Evolutionary conservation across 2,329 filamentous ascomycete genomes (phyloP).

Genomic region (Aspergillus pseudonomiae): DNA sequence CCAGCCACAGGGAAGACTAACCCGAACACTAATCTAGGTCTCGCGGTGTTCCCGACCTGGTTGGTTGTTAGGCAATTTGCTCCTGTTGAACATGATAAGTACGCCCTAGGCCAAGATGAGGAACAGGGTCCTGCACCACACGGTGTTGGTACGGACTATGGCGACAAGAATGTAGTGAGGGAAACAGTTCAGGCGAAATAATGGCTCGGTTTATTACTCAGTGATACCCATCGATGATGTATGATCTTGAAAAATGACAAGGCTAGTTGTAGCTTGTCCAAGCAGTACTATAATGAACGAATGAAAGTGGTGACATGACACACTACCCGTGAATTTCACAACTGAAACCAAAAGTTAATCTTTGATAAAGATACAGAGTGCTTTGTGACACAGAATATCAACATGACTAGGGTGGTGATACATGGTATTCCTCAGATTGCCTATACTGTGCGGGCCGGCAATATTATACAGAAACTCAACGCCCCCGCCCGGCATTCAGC

Average conservation of each 20-base stretch:
- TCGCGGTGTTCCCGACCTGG: constrained; percentile 33
- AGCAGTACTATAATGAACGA: background rate
- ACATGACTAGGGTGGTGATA: no score
- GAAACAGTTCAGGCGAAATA: background rate
- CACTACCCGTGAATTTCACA: background rate
- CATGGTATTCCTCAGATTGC: no score
- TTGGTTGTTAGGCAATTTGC: constrained; percentile 25
- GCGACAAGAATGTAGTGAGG: background rate
- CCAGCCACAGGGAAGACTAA: background rate
- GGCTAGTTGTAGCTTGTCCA: background rate
- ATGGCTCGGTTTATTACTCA: background rate
- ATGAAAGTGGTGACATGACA: background rate
- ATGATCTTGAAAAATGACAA: background rate
- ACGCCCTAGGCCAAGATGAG: constrained; percentile 15
- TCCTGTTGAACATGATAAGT: constrained; percentile 24
- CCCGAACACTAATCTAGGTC: constrained; percentile 13
- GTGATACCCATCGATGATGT: background rate
- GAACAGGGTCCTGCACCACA: constrained; percentile 9
- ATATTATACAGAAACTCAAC: background rate
- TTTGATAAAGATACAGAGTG: background rate
- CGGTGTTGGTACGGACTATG: background rate
- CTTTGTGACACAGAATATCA: no score
- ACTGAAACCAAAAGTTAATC: background rate
- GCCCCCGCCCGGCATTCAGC: background rate
- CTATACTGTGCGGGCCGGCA: background rate